Evolutionary conservation across 1,284 basidiomycete genomes (phyloP).

Genomic region (Irpex rosettiformis): DNA sequence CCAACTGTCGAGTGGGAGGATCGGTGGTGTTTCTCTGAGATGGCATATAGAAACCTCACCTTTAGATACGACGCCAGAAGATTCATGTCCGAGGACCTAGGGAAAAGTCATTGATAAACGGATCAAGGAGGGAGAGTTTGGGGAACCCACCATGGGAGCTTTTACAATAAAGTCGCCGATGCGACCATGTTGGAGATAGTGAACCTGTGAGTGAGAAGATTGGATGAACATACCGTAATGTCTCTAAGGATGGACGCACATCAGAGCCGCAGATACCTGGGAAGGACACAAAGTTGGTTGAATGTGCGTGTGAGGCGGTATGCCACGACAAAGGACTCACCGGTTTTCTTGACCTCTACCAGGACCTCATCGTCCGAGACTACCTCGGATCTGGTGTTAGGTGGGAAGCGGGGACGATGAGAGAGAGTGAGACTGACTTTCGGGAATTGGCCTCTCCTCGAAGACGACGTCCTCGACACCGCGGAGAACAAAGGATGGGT

Average conservation of each 20-base stretch:
- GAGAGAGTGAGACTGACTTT: constrained; percentile 41
- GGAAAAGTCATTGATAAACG: constrained; percentile 3
- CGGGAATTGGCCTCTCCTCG: constrained; percentile 78
- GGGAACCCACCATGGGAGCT: constrained; percentile 66
- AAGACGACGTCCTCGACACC: constrained; percentile 71
- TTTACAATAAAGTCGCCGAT: constrained; percentile 79
- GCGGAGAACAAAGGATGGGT: constrained; percentile 78
- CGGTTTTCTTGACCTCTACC: constrained; percentile 90
- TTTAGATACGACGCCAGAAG: constrained; percentile 53
- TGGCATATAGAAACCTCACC: constrained; percentile 28
- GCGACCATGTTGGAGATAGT: constrained; percentile 73
- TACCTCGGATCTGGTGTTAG: constrained; percentile 26
- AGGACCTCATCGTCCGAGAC: constrained; percentile 80
- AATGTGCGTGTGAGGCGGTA: background rate
- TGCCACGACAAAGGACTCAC: constrained; percentile 36
- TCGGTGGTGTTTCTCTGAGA: background rate
- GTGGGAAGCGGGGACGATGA: constrained; percentile 6
- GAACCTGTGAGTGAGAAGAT: constrained; percentile 44
- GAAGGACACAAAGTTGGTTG: background rate
- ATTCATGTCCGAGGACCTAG: constrained; percentile 66
- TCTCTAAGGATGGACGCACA: constrained; percentile 37
- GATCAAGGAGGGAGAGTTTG: background rate
- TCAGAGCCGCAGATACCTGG: constrained; percentile 89
- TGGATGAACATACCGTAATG: constrained; percentile 3
- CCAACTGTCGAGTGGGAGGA: constrained; percentile 48